A percentile compares a stretch with the other conserved stretches of the same genome.
Evolutionary conservation across 768 basidiomycete genomes (phyloP).

Genomic region (Clitopilus hobsonii): DNA sequence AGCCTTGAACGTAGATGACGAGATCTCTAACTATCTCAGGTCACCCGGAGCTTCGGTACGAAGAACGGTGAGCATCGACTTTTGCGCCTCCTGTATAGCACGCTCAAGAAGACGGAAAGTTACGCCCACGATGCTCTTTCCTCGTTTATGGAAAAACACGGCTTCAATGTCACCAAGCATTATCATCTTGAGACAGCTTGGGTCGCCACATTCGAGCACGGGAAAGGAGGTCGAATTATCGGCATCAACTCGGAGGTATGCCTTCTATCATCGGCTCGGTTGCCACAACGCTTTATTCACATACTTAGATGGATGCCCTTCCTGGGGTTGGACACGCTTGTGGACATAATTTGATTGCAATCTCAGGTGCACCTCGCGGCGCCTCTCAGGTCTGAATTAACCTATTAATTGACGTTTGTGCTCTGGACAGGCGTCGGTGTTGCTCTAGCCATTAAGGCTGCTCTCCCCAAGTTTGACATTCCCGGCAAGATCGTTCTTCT

Average conservation of each 20-base stretch:
- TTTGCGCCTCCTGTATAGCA: neutral
- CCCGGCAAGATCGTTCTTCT: conserved; percentile 66
- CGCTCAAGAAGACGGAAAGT: conserved; percentile 27
- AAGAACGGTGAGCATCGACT: conserved; percentile 52
- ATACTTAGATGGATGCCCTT: conserved; percentile 55
- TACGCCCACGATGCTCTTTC: conserved; percentile 71
- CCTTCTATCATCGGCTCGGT: conserved; percentile 1
- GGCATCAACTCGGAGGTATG: conserved; percentile 76
- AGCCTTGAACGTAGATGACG: neutral
- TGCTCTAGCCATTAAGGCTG: conserved; percentile 63
- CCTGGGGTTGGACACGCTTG: conserved; percentile 66
- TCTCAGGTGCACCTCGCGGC: conserved; percentile 31
- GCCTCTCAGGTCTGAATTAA: neutral
- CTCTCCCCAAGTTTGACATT: conserved; percentile 56
- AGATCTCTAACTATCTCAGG: conserved; percentile 28
- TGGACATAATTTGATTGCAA: conserved; percentile 82
- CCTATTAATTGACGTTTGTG: neutral
- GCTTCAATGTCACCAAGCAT: conserved; percentile 58
- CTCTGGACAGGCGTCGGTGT: conserved; percentile 57
- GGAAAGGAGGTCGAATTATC: conserved; percentile 62
- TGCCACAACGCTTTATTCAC: neutral
- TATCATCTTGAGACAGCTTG: conserved; percentile 71
- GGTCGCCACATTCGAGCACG: conserved; percentile 63
- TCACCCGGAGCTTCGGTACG: conserved; percentile 64
- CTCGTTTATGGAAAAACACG: conserved; percentile 58